phyloP scores from a whole-genome alignment of 192 early-diverging fungal species.

The Kickxella alabastrina region DNA sequence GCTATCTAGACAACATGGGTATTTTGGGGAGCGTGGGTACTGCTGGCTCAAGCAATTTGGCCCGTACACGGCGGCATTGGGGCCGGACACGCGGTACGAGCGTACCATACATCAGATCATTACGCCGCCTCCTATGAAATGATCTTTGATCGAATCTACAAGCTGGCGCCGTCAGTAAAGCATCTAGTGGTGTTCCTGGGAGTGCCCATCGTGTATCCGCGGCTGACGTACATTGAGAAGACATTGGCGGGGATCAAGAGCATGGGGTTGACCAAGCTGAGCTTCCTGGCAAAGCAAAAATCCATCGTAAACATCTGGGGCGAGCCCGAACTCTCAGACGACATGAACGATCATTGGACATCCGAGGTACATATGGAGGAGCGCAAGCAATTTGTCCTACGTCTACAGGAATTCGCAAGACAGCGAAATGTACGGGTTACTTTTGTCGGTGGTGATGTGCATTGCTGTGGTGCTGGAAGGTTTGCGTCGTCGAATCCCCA shows the following conservation, averaged over 20 bases:
- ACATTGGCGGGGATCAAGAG: constrained; percentile 58
- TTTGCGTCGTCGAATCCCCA: constrained; percentile 53
- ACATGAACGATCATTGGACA: constrained; percentile 80
- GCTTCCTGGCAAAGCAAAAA: constrained; percentile 54
- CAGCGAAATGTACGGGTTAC: constrained; percentile 63
- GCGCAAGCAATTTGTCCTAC: constrained; percentile 60
- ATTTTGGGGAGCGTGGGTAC: constrained; percentile 56
- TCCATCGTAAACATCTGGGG: constrained; percentile 64
- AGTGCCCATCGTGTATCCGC: constrained; percentile 75
- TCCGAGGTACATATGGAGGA: constrained; percentile 65
- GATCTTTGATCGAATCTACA: constrained; percentile 55
- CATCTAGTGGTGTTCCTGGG: constrained; percentile 71
- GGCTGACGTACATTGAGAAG: constrained; percentile 64
- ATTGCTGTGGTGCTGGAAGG: constrained; percentile 62
- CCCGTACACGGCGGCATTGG: constrained; percentile 58
- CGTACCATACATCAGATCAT: constrained; percentile 62
- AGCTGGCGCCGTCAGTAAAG: constrained; percentile 42
- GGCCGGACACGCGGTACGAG: constrained; percentile 72
- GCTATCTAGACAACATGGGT: constrained; percentile 55
- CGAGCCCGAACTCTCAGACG: constrained; percentile 81
- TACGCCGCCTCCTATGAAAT: constrained; percentile 57
- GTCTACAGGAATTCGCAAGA: constrained; percentile 64
- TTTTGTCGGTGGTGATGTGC: constrained; percentile 80
- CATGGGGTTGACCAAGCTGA: constrained; percentile 54
- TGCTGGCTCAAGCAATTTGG: constrained; percentile 67